Base-by-base conservation (phyloP, 495 filamentous ascomycete genomes). In the Daldinia vernicosa region DNA sequence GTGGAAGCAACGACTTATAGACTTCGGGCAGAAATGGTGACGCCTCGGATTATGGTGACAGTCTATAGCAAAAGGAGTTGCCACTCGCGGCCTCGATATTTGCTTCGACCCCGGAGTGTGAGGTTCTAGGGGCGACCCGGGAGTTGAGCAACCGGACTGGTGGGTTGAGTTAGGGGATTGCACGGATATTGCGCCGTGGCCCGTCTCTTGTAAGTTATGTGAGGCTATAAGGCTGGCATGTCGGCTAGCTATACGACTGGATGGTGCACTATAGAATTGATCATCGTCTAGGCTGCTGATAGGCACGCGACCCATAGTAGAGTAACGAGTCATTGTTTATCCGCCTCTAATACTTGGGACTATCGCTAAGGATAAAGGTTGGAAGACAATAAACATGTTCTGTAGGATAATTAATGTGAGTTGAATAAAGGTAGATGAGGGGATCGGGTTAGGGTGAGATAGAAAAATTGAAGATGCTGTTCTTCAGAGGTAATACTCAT, bases 21-120 rank as follows among this genome's bases (percentile, higher is more conserved):
- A 61, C 19, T 51, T 73, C 14, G 70, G 65, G 24, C 65, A 73
- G 17, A 73, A 69, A 32, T 73, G 70, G 45, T 59, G 65, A 52
- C 65, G 65, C 24, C 60, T 73, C n/a, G 66, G 56, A 35, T 62
- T 58, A 35, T 65, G 70, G 30, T 60, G 58, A 56, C 66, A 65
- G 30, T 61, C 61, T 17, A 28, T 57, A 11, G 50, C 9, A 27
- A 69, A 65, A 43, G 66, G 60, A 11, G 63, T 35, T 15, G 70
- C 40, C 61, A 60, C 65, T 61, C 28, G 69, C 28, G 60, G 33
- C 19, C 50, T 69, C n/a, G 39, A 32, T 26, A 17, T 30, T 15
- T 12, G 22, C n/a, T 45, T 59, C 30, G 35, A 19, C 22, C n/a
- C 28, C 6, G 63, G 59, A 33, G n/a, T 47, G 19, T 43, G 63